These are phyloP conservation scores for Alternaria rosae DNA, from an alignment of 2,329 filamentous ascomycete genomes.

Conservation along the genomic window DNA sequence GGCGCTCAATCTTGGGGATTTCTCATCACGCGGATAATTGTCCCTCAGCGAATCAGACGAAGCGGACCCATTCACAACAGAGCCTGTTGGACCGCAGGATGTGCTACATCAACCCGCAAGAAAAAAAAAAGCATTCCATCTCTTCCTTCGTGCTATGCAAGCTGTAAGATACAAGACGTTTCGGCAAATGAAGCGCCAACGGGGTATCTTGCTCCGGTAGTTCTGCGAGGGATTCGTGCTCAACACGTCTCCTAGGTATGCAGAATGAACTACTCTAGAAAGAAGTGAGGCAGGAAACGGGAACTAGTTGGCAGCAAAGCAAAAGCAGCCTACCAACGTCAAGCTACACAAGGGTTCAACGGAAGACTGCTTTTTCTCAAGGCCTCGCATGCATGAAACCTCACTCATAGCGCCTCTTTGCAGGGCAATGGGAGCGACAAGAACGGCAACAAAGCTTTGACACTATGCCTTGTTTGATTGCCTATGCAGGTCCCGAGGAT, in stretches of 20 bases:
- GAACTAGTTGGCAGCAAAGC: not conserved
- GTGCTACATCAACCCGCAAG: not conserved
- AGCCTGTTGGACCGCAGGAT: not conserved
- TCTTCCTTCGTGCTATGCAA: not conserved
- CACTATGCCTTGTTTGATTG: not conserved
- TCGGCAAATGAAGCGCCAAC: not conserved
- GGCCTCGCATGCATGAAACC: not conserved
- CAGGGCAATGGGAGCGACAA: not conserved
- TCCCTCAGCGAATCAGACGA: not conserved
- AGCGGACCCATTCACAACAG: not conserved
- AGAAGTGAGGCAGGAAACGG: not conserved
- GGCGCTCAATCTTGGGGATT: not conserved
- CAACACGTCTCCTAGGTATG: not conserved
- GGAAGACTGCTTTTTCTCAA: not conserved
- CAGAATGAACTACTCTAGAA: not conserved
- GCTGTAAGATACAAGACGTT: not conserved
- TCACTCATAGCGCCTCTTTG: not conserved
- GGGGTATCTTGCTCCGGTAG: not conserved
- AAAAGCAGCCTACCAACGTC: not conserved
- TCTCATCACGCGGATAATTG: not conserved
- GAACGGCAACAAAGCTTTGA: conserved; percentile 7
- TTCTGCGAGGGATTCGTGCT: not conserved
- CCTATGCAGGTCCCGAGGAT: not conserved
- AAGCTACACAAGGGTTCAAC: not conserved
- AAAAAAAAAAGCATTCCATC: not conserved